A percentile compares a stretch with the other conserved stretches of the same genome.
Conservation (phyloP, 2,329 filamentous ascomycete genomes). For the Diaporthe capsici region DNA sequence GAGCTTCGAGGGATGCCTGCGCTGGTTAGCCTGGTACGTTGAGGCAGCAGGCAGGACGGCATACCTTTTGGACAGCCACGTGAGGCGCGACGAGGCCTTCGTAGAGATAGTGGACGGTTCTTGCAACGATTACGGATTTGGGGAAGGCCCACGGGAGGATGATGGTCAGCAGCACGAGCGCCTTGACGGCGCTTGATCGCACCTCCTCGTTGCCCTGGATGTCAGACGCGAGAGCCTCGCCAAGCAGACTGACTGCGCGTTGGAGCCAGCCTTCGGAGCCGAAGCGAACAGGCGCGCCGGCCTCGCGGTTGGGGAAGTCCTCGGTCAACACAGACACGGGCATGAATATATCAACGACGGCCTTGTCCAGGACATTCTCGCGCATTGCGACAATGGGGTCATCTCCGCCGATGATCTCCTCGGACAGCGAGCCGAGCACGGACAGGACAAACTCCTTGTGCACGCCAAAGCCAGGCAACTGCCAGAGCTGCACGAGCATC, state of each 20-base stretch:
- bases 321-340: slow-evolving; percentile 81
- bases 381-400: slow-evolving; percentile 88
- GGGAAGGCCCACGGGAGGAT: slow-evolving; percentile 91
- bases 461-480: slow-evolving; percentile 71
- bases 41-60: slow-evolving; percentile 43
- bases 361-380: slow-evolving; percentile 86
- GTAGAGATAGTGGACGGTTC: slow-evolving; percentile 79
- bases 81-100: slow-evolving; percentile 78
- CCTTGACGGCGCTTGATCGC: slow-evolving; percentile 80
- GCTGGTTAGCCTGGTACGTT: slow-evolving; percentile 44
- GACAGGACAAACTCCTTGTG: slow-evolving; percentile 90
- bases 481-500: slow-evolving; percentile 86
- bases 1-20: slow-evolving; percentile 83
- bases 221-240: slow-evolving; percentile 78
- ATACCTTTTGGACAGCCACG: slow-evolving; percentile 81
- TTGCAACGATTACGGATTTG: slow-evolving; percentile 80
- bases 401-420: slow-evolving; percentile 93
- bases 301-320: slow-evolving; percentile 80
- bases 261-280: slow-evolving; percentile 90
- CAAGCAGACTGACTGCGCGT: slow-evolving; percentile 81
- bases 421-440: slow-evolving; percentile 90
- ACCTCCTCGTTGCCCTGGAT: slow-evolving; percentile 76
- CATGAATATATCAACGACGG: slow-evolving; percentile 94
- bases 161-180: slow-evolving; percentile 82
- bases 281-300: slow-evolving; percentile 77